A percentile compares a stretch with the other conserved stretches of the same genome.
These are phyloP conservation scores for Setaria italica DNA, from an alignment of 202 grass and related monocot genomes.

Conservation along the genomic window DNA sequence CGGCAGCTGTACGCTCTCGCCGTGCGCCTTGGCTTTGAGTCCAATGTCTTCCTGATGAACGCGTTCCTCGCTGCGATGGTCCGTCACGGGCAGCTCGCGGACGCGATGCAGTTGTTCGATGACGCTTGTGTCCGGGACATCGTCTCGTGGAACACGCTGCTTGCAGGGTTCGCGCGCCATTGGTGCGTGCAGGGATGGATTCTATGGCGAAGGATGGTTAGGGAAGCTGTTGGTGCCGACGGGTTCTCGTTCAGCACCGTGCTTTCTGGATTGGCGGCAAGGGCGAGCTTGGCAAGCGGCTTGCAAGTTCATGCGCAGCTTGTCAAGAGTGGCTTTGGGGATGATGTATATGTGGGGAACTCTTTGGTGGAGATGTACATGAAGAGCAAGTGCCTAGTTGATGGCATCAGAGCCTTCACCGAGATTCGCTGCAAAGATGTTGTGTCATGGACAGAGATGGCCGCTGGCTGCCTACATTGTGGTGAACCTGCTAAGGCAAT, in stretches of 20 bases:
- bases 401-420: conserved; percentile 45
- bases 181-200: conserved; percentile 44
- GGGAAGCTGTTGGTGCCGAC: conserved; percentile 40
- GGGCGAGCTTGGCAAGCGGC: conserved; percentile 32
- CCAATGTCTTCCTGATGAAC: conserved; percentile 64
- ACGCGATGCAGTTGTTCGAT: conserved; percentile 55
- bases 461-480: conserved; percentile 51
- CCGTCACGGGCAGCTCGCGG: conserved; percentile 42
- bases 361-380: conserved; percentile 73
- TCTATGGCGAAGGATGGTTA: conserved; percentile 61
- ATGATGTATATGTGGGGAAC: conserved; percentile 59
- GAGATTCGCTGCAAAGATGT: conserved; percentile 63
- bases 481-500: conserved; percentile 45
- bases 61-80: conserved; percentile 63
- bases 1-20: conserved; percentile 54
- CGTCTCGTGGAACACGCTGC: conserved; percentile 76
- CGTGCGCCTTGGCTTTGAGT: conserved; percentile 58
- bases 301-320: conserved; percentile 66
- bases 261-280: conserved; percentile 51
- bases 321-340: conserved; percentile 56
- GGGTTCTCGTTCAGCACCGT: conserved; percentile 74
- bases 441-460: conserved; percentile 76
- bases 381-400: conserved; percentile 51
- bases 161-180: conserved; percentile 45
- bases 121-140: conserved; percentile 22